These are phyloP conservation scores for Aureobasidium sp. DNA, from an alignment of 2,329 filamentous ascomycete species.

Conservation along the genomic window DNA sequence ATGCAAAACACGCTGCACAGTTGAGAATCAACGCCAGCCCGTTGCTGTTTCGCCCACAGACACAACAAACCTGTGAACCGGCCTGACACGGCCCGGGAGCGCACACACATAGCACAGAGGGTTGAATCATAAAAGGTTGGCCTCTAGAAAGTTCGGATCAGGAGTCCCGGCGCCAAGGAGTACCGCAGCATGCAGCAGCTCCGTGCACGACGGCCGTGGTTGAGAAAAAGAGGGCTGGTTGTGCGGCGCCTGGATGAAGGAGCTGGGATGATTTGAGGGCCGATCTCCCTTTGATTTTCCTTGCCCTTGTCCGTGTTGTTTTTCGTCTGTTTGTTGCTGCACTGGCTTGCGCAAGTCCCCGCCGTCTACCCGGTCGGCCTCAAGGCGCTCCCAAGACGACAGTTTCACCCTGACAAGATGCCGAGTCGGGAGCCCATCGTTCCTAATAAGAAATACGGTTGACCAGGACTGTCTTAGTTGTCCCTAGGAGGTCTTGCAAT, in stretches of 20 bases:
- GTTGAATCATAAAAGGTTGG: background rate
- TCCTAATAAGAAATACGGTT: conserved; percentile 3
- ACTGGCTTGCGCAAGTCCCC: background rate
- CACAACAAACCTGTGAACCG: conserved; percentile 6
- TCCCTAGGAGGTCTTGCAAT: background rate
- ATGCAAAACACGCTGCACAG: conserved; percentile 13
- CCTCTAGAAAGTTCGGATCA: background rate
- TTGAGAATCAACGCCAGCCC: background rate
- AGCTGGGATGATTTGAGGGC: conserved; percentile 12
- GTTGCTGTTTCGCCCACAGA: conserved; percentile 8
- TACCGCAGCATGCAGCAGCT: background rate
- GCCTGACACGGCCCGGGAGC: background rate
- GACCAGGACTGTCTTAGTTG: conserved; percentile 4
- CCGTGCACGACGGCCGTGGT: background rate
- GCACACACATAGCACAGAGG: background rate
- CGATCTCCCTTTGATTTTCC: conserved; percentile 11
- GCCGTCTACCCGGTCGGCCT: background rate
- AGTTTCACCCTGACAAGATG: background rate
- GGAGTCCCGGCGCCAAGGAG: conserved; percentile 9
- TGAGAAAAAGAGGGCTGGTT: background rate
- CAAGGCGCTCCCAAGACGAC: background rate
- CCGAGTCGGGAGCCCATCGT: background rate
- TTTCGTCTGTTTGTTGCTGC: background rate
- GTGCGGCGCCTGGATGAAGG: background rate
- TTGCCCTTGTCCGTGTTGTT: background rate